These are phyloP conservation scores for Beauveria bassiana DNA, from an alignment of 2,329 filamentous ascomycete species.

Conservation along the genomic window DNA sequence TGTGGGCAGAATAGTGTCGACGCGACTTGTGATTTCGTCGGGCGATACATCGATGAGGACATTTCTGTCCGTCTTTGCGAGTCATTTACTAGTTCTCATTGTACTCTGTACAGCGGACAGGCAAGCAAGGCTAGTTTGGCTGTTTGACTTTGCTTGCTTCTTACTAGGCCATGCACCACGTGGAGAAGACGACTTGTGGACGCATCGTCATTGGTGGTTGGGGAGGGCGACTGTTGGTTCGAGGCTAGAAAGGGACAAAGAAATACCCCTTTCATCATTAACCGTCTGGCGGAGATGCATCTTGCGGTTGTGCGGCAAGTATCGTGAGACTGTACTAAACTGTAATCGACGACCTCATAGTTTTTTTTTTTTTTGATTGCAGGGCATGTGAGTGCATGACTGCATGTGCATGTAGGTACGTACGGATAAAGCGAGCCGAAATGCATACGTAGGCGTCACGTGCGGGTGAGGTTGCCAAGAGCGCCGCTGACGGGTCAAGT, in stretches of 20 bases:
- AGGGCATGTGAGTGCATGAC: no score
- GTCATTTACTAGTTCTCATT: no score
- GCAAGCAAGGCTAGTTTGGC: no score
- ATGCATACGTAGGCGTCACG: conserved; percentile 7
- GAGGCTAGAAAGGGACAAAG: background rate
- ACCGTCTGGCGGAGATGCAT: background rate
- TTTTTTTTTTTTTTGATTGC: no score
- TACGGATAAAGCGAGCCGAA: background rate
- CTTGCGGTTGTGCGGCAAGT: background rate
- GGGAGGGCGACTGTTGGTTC: background rate
- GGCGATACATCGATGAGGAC: no score
- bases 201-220: background rate
- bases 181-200: background rate
- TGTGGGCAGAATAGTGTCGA: background rate
- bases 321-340: background rate
- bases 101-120: no score
- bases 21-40: background rate
- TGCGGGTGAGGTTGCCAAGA: background rate
- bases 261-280: background rate
- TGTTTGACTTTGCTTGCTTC: background rate
- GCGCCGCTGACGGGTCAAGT: background rate
- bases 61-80: no score
- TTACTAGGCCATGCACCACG: background rate
- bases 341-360: background rate
- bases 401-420: background rate